phyloP scores from a whole-genome alignment of 2,329 filamentous ascomycete species.

The Emmonsia crescens region DNA sequence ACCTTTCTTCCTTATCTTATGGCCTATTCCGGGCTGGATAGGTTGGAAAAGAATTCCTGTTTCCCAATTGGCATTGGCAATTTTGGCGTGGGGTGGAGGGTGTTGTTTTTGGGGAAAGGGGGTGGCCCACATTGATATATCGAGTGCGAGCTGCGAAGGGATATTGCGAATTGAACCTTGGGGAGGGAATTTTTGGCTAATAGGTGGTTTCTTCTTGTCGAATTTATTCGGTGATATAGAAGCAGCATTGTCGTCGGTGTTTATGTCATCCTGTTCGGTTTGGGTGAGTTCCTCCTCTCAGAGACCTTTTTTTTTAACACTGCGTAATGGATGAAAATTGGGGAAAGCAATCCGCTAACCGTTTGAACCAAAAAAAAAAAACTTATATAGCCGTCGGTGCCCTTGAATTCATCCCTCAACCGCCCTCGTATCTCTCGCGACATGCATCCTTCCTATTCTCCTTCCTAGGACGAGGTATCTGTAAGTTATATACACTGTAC shows the following conservation, averaged over 20 bases:
- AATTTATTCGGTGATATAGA: constrained; percentile 31
- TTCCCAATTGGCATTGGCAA: background rate
- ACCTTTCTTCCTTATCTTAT: background rate
- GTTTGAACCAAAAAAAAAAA: background rate
- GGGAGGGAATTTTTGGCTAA: background rate
- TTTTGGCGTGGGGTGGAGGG: background rate
- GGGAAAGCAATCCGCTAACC: background rate
- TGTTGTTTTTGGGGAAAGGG: background rate
- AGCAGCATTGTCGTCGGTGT: constrained; percentile 66
- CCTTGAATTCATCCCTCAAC: constrained; percentile 71
- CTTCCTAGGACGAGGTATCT: constrained; percentile 88
- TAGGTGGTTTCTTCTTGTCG: background rate
- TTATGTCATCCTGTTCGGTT: constrained; percentile 86
- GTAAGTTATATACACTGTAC: constrained; percentile 59
- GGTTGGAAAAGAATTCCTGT: background rate
- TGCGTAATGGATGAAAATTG: background rate
- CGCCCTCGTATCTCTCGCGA: constrained; percentile 81
- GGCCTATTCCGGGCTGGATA: background rate
- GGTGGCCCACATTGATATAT: background rate
- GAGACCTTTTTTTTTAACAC: background rate
- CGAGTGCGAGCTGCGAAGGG: background rate
- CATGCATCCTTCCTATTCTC: constrained; percentile 98
- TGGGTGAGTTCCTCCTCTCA: constrained; percentile 50
- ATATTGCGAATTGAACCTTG: background rate
- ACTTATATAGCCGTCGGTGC: constrained; percentile 50